Evolutionary conservation across 768 basidiomycete genomes (phyloP), one percentile per base, ranked within the genome.

Genomic region (Leccinum variicolor): DNA sequence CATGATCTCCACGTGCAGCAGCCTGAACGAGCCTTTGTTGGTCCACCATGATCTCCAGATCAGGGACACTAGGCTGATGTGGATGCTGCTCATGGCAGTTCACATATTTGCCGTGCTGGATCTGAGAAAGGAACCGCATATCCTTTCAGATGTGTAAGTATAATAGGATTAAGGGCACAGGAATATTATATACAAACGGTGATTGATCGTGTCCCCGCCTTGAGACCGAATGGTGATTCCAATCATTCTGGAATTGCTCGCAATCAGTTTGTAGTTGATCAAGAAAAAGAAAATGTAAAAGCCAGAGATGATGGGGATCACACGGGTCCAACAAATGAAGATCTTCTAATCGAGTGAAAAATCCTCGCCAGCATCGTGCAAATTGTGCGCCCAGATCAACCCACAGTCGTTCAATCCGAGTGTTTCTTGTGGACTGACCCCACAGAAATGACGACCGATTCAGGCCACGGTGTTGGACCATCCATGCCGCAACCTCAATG

Each of bases 401-500:
- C 79, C 79, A 81, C 0, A 81, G 64, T 0, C 69, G 52, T 59
- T 82, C 80, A 57, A 81, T 81, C 0, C 71, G 64, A 0, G 75
- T 75, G 54, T 82, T 83, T 5, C 64, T 60, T 0, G 76, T 77
- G 0, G 76, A 81, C 7, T 69, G 70, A 33, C 65, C 70, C 70
- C 69, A 74, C 11, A 76, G 46, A 39, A 72, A 74, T 0, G 64
- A 70, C 1, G 57, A 50, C 0, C 50, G 26, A 17, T 73, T 66
- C 0, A 62, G 46, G 1, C 74, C 72, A 39, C 34, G 49, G 9
- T 57, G 41, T 52, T 60, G 52, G 6, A 75, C 60, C n/a, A n/a
- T n/a, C n/a, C n/a, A n/a, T n/a, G n/a, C n/a, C n/a, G n/a, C n/a
- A n/a, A n/a, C n/a, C n/a, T n/a, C n/a, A n/a, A n/a, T n/a, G n/a